Base-by-base conservation (phyloP, 2,329 filamentous ascomycete genomes). In the Aspergillus texensis region DNA sequence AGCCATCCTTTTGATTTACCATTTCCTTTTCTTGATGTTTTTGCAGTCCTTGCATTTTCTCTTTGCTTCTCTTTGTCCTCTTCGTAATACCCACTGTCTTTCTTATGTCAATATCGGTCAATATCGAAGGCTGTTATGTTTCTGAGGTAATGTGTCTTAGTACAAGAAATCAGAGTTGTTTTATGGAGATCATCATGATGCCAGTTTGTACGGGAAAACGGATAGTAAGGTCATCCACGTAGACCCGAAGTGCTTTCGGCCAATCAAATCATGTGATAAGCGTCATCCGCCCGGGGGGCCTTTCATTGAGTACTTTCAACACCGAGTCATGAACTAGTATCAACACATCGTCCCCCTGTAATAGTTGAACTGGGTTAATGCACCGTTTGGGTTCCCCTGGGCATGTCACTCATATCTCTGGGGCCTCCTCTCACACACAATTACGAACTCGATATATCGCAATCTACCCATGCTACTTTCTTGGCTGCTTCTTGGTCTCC, bases 201-300 rank as follows among this genome's bases (percentile, higher is more conserved):
- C 5, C 14, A 8, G 8, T 28, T 11, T 30, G 14, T 50, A 30
- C 8, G 26, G 24, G 14, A 30, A 26, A 3, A 28, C 26, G 46
- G 46, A 30, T 36, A 28, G 5, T 28, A 36, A 36, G 34, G 26
- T 10, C 26, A 50, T 19, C 14, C 26, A 30, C 46, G 26, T 28
- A 19, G 46, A 30, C 46, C 26, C 24, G 46, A 30, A 50, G 26
- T 3, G 28, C 28, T 14, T 30, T 24, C 9, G 48, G 57, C 48
- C 54, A 64, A 63, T 66, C 63, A 57, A 58, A 68, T 67, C 71
- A 70, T 65, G 68, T 70, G 67, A 68, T 65, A 57, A 39, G 39
- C 62, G 62, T 67, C 64, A 66, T 66, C 60, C 65, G 58, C 58
- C 24, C 52, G 30, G 28, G 21, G 2, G 14, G 39, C 53, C 48